Evolutionary conservation across 352 stramenopile species (phyloP), one percentile per base, ranked within the genome.

Genomic region (Phytophthora multivora): DNA sequence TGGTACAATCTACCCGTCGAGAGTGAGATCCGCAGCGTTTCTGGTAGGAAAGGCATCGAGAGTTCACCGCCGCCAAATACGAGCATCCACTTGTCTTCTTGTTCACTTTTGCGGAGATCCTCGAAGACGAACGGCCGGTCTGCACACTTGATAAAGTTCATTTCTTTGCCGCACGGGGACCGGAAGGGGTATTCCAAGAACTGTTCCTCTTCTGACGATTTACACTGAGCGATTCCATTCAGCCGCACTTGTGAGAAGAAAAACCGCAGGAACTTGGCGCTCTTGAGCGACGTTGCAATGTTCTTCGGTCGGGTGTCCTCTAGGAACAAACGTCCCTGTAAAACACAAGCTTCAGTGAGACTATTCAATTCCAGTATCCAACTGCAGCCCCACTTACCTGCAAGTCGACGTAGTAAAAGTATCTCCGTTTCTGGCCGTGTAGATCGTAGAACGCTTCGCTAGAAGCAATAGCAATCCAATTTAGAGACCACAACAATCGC

Each of bases 101-200:
- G 55, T 6, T 69, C 64, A 28, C 63, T 53, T 2, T 46, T 66
- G 0, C 63, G 65, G 19, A 95, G 57, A 18, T 91, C 81, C 16
- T 90, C 77, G 50, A 93, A 86, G 50, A 94, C 86, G 30, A 93
- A 74, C 19, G 86, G 83, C 0, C 78, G 82, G 59, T 94, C 86
- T 6, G 86, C 83, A 64, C 79, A 90, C 65, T 94, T 94, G 73
- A 94, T 93, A 55, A 88, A 93, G 60, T 94, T 94, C 76, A 90
- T 91, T 61, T 94, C 86, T 35, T 88, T 88, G 18, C 86, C 86
- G 28, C 86, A 94, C 5, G 86, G 86, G 1, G 86, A 94, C 12
- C 72, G 71, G 48, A 75, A 92, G 6, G 79, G 77, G 28, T 93
- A 93, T 52, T 93, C 84, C 11, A 88, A 60, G 36, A 91, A 84